Base-by-base conservation (phyloP, 2,329 filamentous ascomycete genomes). In the Podosphaera xanthii region DNA sequence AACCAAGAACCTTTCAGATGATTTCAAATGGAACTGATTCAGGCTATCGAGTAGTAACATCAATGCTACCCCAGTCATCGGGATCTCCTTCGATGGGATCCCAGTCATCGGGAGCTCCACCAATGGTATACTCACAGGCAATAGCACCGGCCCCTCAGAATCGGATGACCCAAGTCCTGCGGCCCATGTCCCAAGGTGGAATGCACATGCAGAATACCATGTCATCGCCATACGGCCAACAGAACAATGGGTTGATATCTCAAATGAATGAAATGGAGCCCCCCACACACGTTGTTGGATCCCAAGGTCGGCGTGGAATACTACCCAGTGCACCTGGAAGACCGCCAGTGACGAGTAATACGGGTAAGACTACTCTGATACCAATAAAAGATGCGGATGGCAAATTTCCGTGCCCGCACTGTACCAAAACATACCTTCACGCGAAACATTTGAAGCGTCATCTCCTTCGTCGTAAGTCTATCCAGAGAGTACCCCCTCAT, bases 361-460 rank as follows among this genome's bases (percentile, higher is more conserved):
- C 81, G 64, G 77, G 80, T 8, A 94, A 95, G 77, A 87, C 79
- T 67, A 84, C 86, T 61, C 81, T 87, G 62, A 92, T 94, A 63
- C 89, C 90, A 14, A 85, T 87, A 66, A 96, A 97, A 76, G 91
- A 97, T 71, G 88, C 89, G 7, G 91, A 97, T 70, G 92, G 92
- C 69, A 97, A 97, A 75, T 98, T 94, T 70, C 91, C 92, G 61
- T 98, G 92, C 74, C 89, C 89, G 67, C 90, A 97, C 72, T 98
- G 92, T 75, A 95, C 88, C 67, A 97, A 97, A 77, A 96, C 90
- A 5, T 98, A 98, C 70, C 77, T 97, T 60, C 92, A 97, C 71
- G 86, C 91, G 54, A 97, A 98, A 77, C 92, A 97, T 73, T 73
- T 97, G 66, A 97, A 97, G 79, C 86, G 92, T 68, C 92, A 97